Conservation (phyloP, 352 stramenopile genomes). For the Globisporangium yorkense region DNA sequence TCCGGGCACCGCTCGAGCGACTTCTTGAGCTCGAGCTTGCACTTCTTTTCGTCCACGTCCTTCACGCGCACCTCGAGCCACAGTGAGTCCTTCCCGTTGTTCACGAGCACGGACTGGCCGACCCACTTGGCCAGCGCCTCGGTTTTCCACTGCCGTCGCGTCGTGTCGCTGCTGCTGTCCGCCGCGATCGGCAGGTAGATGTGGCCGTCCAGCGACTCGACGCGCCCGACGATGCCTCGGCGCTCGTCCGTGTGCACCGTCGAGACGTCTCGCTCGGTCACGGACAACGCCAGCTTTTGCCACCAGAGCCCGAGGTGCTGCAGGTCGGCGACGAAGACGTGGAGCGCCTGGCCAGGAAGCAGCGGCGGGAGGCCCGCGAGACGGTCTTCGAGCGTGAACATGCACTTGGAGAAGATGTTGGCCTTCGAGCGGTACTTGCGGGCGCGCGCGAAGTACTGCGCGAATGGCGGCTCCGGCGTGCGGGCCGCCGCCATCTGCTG, state of each 20-base stretch:
- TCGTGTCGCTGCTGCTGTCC: slow-evolving; percentile 30
- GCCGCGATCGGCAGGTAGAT: slow-evolving; percentile 46
- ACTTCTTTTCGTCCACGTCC: slow-evolving; percentile 58
- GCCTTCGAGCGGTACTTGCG: slow-evolving; percentile 62
- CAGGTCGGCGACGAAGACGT: slow-evolving; percentile 52
- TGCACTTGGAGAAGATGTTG: slow-evolving; percentile 47
- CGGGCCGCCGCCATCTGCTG: slow-evolving; percentile 32
- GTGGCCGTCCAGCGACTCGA: slow-evolving; percentile 61
- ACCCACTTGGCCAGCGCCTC: slow-evolving; percentile 43
- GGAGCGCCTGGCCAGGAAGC: slow-evolving; percentile 28
- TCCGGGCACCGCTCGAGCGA: slow-evolving; percentile 34
- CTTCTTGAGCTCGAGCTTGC: slow-evolving; percentile 56
- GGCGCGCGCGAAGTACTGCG: slow-evolving; percentile 35
- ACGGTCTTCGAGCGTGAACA: slow-evolving; percentile 45
- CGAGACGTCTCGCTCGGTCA: slow-evolving; percentile 48
- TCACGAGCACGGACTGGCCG: slow-evolving; percentile 53
- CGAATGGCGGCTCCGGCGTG: slow-evolving; percentile 15
- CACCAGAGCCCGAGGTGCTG: slow-evolving; percentile 54
- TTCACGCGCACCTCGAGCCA: slow-evolving; percentile 57
- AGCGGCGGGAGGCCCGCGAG: slow-evolving; percentile 28
- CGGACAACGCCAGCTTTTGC: slow-evolving; percentile 49
- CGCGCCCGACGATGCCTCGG: slow-evolving; percentile 27
- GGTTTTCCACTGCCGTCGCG: slow-evolving; percentile 28
- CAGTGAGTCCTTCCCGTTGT: slow-evolving; percentile 60
- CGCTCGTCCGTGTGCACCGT: slow-evolving; percentile 52